Conservation (phyloP, 306 rosid genomes). For the Adenanthera pavonina region DNA sequence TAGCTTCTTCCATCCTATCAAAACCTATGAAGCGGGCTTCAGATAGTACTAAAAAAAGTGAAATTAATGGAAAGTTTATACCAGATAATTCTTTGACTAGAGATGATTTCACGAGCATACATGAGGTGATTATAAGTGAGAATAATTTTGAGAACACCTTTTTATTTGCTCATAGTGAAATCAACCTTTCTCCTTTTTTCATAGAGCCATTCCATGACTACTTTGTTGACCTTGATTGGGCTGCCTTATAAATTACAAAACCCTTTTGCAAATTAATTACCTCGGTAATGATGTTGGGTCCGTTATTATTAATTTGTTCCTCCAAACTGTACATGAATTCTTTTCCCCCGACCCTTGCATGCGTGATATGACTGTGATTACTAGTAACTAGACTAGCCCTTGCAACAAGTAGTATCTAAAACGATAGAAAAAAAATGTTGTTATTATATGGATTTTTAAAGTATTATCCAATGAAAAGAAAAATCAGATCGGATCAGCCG, state of each 20-base stretch:
- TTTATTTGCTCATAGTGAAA: slow-evolving; percentile 35
- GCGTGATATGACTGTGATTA: neutral
- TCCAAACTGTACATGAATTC: neutral
- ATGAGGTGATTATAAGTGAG: slow-evolving; percentile 21
- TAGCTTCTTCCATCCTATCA: neutral
- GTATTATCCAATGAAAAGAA: too few species aligned
- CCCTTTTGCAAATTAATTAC: neutral
- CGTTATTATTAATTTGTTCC: neutral
- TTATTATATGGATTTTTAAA: too few species aligned
- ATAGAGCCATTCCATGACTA: slow-evolving; percentile 38
- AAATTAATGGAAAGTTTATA: neutral
- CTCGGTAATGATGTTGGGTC: neutral
- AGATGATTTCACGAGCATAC: slow-evolving; percentile 1
- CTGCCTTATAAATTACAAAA: slow-evolving; percentile 29
- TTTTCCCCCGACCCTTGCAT: neutral
- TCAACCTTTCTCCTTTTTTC: slow-evolving; percentile 20
- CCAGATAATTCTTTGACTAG: neutral
- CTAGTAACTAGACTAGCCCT: too few species aligned
- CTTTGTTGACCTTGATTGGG: slow-evolving; percentile 36
- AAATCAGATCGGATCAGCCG: too few species aligned
- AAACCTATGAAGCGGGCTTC: neutral
- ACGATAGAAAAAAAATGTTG: too few species aligned
- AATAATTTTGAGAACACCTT: slow-evolving; percentile 28
- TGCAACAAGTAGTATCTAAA: neutral
- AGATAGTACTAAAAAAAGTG: slow-evolving; percentile 15